These are phyloP conservation scores for Sordariomycetes sp. DNA, from an alignment of 2,329 filamentous ascomycete species.

Conservation along the genomic window DNA sequence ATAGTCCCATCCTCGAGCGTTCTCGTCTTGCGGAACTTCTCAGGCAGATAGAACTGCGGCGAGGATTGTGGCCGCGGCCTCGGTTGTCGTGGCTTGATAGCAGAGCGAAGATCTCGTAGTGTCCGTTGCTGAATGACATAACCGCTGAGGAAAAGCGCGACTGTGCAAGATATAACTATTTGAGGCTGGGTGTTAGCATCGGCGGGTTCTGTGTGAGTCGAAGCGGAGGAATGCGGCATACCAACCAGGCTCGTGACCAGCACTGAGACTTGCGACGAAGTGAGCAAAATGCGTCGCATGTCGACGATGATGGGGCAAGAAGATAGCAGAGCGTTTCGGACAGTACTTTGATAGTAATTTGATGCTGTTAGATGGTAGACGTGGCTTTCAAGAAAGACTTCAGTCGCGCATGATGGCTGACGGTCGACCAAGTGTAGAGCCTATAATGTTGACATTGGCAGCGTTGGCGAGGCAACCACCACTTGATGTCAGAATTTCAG, in stretches of 20 bases:
- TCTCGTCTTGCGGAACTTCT: slow-evolving; percentile 36
- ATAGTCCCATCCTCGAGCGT: slow-evolving; percentile 37
- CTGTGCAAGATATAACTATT: slow-evolving; percentile 66
- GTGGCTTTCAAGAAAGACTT: too few species aligned
- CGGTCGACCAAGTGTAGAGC: too few species aligned
- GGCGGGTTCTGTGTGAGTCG: too few species aligned
- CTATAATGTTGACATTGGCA: slow-evolving; percentile 12
- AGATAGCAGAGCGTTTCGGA: neutral
- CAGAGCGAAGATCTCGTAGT: slow-evolving; percentile 64
- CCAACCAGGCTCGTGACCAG: slow-evolving; percentile 54
- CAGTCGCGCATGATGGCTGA: too few species aligned
- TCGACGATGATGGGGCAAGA: neutral
- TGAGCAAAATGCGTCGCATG: slow-evolving; percentile 47
- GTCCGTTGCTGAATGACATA: slow-evolving; percentile 85
- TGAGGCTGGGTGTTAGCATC: slow-evolving; percentile 5
- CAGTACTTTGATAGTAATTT: neutral
- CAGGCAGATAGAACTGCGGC: slow-evolving; percentile 40
- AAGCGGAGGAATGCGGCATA: slow-evolving; percentile 26
- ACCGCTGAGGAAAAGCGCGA: slow-evolving; percentile 77
- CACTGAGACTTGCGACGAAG: slow-evolving; percentile 62
- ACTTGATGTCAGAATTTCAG: neutral
- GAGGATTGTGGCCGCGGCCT: slow-evolving; percentile 29
- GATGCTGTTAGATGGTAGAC: too few species aligned
- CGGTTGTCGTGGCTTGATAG: slow-evolving; percentile 46
- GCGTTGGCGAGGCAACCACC: slow-evolving; percentile 13